Percentiles rank a stretch among this genome's conserved stretches.
Conservation (phyloP, 2,329 filamentous ascomycete species). For the Botrytis galanthina region DNA sequence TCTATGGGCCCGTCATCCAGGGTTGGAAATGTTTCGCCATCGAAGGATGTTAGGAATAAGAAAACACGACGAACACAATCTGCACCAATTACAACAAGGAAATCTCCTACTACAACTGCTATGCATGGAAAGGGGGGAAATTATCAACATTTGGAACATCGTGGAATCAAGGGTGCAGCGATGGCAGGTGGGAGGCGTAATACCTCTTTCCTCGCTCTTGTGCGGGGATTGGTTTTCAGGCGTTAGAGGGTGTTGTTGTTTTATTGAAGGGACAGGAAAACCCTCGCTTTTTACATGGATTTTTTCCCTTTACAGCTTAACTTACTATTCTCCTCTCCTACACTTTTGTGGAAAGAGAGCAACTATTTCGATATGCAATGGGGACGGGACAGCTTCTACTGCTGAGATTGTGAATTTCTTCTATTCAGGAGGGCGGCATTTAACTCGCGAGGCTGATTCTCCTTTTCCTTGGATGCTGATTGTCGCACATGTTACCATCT, state of each 20-base stretch:
- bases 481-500: not conserved
- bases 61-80: slow-evolving; percentile 16
- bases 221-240: slow-evolving; percentile 20
- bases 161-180: slow-evolving; percentile 6
- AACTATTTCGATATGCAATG: slow-evolving; percentile 10
- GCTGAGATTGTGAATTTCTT: not conserved
- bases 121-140: slow-evolving; percentile 14
- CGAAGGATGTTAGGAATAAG: slow-evolving; percentile 19
- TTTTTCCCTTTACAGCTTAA: slow-evolving; percentile 8
- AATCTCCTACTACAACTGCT: slow-evolving; percentile 14
- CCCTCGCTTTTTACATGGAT: slow-evolving; percentile 15
- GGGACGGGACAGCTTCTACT: not conserved
- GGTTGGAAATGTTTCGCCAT: slow-evolving; percentile 15
- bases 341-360: not conserved
- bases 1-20: slow-evolving; percentile 30
- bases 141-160: slow-evolving; percentile 17
- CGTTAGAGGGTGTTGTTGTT: slow-evolving; percentile 21
- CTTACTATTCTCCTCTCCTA: slow-evolving; percentile 15
- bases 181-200: slow-evolving; percentile 15
- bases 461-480: slow-evolving; percentile 3
- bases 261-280: slow-evolving; percentile 10
- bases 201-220: slow-evolving; percentile 20
- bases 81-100: slow-evolving; percentile 12
- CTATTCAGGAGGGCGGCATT: not conserved
- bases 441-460: not conserved